A percentile compares a stretch with the other conserved stretches of the same genome.
These are phyloP conservation scores for Penicillium griseofulvum DNA, from an alignment of 2,329 filamentous ascomycete genomes.

Conservation along the genomic window DNA sequence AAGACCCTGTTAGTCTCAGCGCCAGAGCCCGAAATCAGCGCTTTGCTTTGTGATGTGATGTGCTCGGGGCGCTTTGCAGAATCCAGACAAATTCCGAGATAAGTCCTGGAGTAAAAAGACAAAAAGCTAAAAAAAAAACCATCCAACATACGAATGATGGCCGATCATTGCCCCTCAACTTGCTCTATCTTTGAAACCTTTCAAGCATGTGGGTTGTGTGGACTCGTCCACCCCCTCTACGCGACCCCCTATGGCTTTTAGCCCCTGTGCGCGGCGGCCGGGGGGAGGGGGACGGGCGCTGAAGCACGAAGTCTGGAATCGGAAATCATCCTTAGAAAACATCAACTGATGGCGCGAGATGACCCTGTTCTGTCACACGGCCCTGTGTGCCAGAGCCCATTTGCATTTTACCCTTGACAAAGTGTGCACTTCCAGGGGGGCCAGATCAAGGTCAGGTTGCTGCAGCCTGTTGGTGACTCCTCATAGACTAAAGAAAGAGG, in stretches of 20 bases:
- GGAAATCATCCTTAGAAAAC: slow-evolving; percentile 5
- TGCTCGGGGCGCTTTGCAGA: slow-evolving; percentile 5
- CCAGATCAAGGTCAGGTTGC: background rate
- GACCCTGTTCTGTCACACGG: slow-evolving; percentile 5
- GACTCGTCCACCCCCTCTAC: background rate
- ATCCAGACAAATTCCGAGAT: slow-evolving; percentile 2
- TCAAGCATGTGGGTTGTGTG: background rate
- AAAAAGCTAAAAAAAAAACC: background rate
- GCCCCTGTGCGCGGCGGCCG: background rate
- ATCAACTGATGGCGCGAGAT: slow-evolving; percentile 9
- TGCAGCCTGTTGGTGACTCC: background rate
- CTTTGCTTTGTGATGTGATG: slow-evolving; percentile 5
- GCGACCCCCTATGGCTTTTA: background rate
- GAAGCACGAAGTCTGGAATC: slow-evolving; percentile 5
- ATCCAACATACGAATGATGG: background rate
- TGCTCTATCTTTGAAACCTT: background rate
- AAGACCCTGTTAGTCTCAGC: background rate
- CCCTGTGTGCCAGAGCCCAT: background rate
- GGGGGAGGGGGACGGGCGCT: background rate
- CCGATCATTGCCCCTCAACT: background rate
- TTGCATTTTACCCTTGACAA: slow-evolving; percentile 1
- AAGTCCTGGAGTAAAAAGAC: background rate
- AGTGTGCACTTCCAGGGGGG: background rate
- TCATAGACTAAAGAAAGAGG: background rate
- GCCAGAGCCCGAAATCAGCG: background rate